Conservation (phyloP, 2,329 filamentous ascomycete genomes). For the Cladobotryum mycophilum region DNA sequence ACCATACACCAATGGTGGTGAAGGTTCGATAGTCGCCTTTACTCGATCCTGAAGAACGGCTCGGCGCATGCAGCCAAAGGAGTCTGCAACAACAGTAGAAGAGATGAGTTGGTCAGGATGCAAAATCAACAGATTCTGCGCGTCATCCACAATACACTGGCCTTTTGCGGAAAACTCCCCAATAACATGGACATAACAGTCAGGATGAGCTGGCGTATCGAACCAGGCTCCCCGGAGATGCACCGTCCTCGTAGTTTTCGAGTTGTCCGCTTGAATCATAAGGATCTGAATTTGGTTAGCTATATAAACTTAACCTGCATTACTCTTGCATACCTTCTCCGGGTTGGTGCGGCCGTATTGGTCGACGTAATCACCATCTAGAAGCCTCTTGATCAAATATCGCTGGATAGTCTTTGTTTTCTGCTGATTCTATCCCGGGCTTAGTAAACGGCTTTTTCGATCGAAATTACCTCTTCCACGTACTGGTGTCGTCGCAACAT, state of each 20-base stretch:
- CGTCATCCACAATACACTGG: slow-evolving; percentile 76
- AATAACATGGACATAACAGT: slow-evolving; percentile 80
- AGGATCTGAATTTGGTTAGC: slow-evolving; percentile 52
- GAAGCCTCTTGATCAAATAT: slow-evolving; percentile 71
- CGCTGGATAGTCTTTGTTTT: slow-evolving; percentile 75
- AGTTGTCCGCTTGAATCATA: slow-evolving; percentile 72
- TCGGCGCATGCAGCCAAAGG: slow-evolving; percentile 82
- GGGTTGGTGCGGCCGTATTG: slow-evolving; percentile 51
- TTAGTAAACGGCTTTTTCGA: slow-evolving; percentile 49
- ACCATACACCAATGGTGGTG: slow-evolving; percentile 79
- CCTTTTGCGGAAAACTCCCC: slow-evolving; percentile 65
- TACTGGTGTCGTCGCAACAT: slow-evolving; percentile 28
- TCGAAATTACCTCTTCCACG: slow-evolving; percentile 22
- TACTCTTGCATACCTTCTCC: slow-evolving; percentile 59
- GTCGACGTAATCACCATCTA: slow-evolving; percentile 62
- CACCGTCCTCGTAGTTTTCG: slow-evolving; percentile 59
- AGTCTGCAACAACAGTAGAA: slow-evolving; percentile 92
- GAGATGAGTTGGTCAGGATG: slow-evolving; percentile 95
- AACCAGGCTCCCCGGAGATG: slow-evolving; percentile 81
- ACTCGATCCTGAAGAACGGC: slow-evolving; percentile 92
- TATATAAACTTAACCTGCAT: neutral
- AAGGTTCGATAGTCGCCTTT: slow-evolving; percentile 79
- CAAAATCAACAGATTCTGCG: slow-evolving; percentile 76
- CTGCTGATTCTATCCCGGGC: slow-evolving; percentile 55
- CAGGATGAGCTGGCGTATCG: slow-evolving; percentile 67